Percentiles rank a stretch among this genome's conserved stretches.
Evolutionary conservation across 2,329 filamentous ascomycete species (phyloP).

Genomic region (Hypoxylon sp.): DNA sequence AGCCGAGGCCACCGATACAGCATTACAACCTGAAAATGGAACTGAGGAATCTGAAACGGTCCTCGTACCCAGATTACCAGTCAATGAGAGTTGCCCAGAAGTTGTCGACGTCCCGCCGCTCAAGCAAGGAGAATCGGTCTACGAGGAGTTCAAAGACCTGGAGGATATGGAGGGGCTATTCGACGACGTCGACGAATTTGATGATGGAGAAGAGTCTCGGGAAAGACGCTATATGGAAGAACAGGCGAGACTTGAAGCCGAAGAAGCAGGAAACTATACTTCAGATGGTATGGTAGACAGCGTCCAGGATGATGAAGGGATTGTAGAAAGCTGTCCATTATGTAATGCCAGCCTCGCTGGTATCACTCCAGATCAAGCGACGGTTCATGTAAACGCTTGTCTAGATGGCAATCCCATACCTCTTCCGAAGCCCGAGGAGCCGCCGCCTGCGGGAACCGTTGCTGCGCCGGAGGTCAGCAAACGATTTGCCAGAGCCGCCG

Average conservation of each 20-base stretch:
- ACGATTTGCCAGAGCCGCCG: conserved; percentile 74
- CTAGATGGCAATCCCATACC: conserved; percentile 83
- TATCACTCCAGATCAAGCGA: conserved; percentile 74
- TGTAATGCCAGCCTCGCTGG: conserved; percentile 76
- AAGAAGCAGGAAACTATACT: conserved; percentile 63
- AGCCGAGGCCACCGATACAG: conserved; percentile 6
- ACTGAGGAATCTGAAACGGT: conserved; percentile 26
- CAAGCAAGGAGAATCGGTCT: conserved; percentile 42
- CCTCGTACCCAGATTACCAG: conserved; percentile 41
- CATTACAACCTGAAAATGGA: conserved; percentile 11
- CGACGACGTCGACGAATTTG: conserved; percentile 59
- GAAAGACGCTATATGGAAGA: conserved; percentile 81
- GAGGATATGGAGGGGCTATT: conserved; percentile 71
- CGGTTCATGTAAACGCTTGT: conserved; percentile 91
- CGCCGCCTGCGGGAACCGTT: conserved; percentile 49
- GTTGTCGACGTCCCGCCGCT: conserved; percentile 38
- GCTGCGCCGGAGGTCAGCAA: conserved; percentile 62
- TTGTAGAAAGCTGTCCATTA: conserved; percentile 76
- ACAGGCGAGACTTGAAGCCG: conserved; percentile 75
- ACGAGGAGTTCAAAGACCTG: conserved; percentile 55
- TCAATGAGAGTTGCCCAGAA: conserved; percentile 49
- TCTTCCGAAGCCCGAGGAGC: conserved; percentile 55
- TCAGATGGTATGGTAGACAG: conserved; percentile 53
- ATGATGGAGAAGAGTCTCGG: conserved; percentile 74
- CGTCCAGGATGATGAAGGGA: conserved; percentile 50